Evolutionary conservation across 2,329 filamentous ascomycete species (phyloP), one percentile per base, ranked within the genome.

Genomic region (Capronia americana): DNA sequence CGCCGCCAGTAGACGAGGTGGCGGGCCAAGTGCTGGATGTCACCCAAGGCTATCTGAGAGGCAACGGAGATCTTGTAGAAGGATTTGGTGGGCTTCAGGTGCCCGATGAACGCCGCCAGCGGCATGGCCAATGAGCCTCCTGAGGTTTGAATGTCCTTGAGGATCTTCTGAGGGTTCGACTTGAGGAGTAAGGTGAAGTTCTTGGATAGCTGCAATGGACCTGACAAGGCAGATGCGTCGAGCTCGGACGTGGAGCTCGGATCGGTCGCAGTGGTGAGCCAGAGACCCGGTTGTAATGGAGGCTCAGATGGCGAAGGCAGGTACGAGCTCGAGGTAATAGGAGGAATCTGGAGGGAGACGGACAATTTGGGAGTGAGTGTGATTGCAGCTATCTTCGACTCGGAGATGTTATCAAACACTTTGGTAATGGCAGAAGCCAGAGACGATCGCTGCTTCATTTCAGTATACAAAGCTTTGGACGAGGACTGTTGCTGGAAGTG

Each of bases 1-100:
- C 93, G 90, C 26, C 95, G 89, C 93, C 94, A 98, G 80, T 96
- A 96, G 68, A 98, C 93, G 69, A 99, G 90, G 80, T 98, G 95
- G 65, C 92, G 91, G 10, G 93, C 93, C 69, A 96, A 91, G 72
- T 92, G 90, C 69, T 94, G 90, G 69, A 98, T 90, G 72, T 96
- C 92, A 34, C 87, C 85, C 1, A 95, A 84, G 3, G 90, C 88
- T 60, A 98, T 89, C 23, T 89, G 86, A 59, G 80, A 81, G 1
- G 74, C 70, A 4, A 77, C 75, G 72, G 84, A 93, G 70, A 92
- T 86, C 68, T 90, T 88, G 41, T 92, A 90, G 77, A 93, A 93
- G 0, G 85, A 87, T 70, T 89, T 89, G 1, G 85, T 88, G 4
- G 87, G 86, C 30, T 83, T 84, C 10, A 85, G 82, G 63, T 83